phyloP scores from a whole-genome alignment of 495 filamentous ascomycete genomes.

The Alectoria sarmentosa region DNA sequence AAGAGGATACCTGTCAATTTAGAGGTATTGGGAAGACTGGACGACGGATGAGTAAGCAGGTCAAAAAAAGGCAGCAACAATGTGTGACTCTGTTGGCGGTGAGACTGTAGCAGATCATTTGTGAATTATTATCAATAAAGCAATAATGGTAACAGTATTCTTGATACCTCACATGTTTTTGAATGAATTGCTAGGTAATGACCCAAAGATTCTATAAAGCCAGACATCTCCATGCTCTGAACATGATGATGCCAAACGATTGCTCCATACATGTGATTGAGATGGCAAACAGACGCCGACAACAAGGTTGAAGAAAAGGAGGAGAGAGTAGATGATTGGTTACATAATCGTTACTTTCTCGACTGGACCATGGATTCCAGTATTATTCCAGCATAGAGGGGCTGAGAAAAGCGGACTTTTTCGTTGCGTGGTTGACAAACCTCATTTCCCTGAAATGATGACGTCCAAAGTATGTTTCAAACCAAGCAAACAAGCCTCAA shows the following conservation, averaged over 20 bases:
- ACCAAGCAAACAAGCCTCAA: background rate
- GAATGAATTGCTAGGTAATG: background rate
- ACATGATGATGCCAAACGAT: no score
- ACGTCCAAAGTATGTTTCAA: background rate
- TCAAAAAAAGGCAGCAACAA: background rate
- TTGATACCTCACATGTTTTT: background rate
- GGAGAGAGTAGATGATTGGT: background rate
- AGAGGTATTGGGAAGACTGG: background rate
- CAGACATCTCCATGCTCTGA: background rate
- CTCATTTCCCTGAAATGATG: slow-evolving; percentile 9
- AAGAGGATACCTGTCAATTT: background rate
- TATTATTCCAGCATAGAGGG: background rate
- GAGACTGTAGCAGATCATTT: background rate
- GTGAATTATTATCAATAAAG: background rate
- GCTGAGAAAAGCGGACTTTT: background rate
- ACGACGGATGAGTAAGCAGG: background rate
- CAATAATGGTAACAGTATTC: background rate
- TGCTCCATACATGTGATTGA: background rate
- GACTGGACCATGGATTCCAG: background rate
- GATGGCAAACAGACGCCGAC: background rate
- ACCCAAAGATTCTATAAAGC: background rate
- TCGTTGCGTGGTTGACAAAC: background rate
- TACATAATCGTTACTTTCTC: background rate
- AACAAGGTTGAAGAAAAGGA: background rate
- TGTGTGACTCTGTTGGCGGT: background rate